Evolutionary conservation across 2,329 filamentous ascomycete species (phyloP).

Genomic region (Periconia sp.): DNA sequence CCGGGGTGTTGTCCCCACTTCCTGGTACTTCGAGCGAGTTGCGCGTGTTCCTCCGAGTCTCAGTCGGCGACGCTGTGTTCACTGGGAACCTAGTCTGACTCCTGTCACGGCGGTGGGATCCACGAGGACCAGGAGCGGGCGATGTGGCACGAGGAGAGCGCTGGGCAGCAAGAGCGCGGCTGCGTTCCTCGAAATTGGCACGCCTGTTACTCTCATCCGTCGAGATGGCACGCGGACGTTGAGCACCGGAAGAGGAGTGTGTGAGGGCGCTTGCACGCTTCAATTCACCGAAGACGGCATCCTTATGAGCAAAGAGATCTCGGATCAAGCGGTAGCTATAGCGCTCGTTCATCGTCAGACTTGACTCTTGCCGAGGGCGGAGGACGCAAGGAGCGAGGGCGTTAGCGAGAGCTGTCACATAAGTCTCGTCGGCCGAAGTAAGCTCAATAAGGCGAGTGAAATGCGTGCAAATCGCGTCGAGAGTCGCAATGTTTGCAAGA

Average conservation of each 20-base stretch:
- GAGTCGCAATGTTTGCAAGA: constrained; percentile 96
- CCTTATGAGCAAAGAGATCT: constrained; percentile 92
- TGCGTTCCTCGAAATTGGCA: constrained; percentile 91
- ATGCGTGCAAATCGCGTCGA: constrained; percentile 97
- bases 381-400: constrained; percentile 84
- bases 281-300: constrained; percentile 91
- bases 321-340: constrained; percentile 89
- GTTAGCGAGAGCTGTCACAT: constrained; percentile 75
- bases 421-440: constrained; percentile 91
- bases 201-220: constrained; percentile 96
- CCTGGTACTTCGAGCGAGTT: constrained; percentile 83
- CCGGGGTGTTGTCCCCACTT: constrained; percentile 55
- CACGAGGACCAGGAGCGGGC: constrained; percentile 66
- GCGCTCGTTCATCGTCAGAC: constrained; percentile 92
- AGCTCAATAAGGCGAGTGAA: constrained; percentile 96
- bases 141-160: constrained; percentile 73
- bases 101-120: constrained; percentile 70
- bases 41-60: constrained; percentile 61
- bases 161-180: constrained; percentile 73
- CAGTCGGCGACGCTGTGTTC: constrained; percentile 57
- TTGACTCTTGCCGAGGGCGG: constrained; percentile 84
- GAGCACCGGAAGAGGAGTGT: constrained; percentile 62
- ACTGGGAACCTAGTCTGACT: constrained; percentile 87
- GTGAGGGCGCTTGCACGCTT: constrained; percentile 83
- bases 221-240: constrained; percentile 83